Conservation (phyloP, 805 yeast species). For the Wickerhamomyces silvicola region DNA sequence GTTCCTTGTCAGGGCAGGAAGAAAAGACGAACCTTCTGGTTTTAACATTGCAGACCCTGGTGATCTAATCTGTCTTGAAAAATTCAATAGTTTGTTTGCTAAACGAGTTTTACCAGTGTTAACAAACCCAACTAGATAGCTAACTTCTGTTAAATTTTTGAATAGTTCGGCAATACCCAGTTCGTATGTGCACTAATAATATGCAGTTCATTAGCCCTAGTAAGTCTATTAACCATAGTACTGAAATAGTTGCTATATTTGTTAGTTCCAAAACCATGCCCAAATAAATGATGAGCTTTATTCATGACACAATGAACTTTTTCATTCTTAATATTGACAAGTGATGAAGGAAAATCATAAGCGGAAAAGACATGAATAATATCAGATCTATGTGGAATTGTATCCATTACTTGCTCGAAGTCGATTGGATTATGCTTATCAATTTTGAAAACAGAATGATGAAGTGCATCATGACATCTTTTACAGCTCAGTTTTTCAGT, state of each 20-base stretch:
- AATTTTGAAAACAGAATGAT: constrained; percentile 33
- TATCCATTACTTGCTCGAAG: constrained; percentile 24
- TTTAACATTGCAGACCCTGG: constrained; percentile 12
- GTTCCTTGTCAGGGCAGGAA: constrained; percentile 71
- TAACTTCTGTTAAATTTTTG: constrained; percentile 28
- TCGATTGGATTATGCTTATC: constrained; percentile 28
- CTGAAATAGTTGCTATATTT: constrained; percentile 28
- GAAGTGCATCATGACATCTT: constrained; percentile 48
- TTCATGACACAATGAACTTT: constrained; percentile 28
- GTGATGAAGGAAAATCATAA: constrained; percentile 60
- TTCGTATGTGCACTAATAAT: constrained; percentile 43
- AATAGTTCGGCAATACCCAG: constrained; percentile 44
- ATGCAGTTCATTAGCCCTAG: constrained; percentile 28
- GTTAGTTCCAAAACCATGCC: constrained; percentile 22
- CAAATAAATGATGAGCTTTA: constrained; percentile 38
- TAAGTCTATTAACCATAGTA: constrained; percentile 27
- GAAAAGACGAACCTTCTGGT: constrained; percentile 30
- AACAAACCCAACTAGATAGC: constrained; percentile 57
- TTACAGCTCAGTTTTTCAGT: constrained; percentile 32
- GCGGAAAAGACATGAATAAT: constrained; percentile 60
- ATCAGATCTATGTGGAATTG: constrained; percentile 36
- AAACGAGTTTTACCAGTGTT: constrained; percentile 68
- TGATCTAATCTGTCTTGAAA: constrained; percentile 4
- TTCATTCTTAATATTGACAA: constrained; percentile 16
- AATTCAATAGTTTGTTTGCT: constrained; percentile 39